These are phyloP conservation scores for Cynanchum wilfordii DNA, from an alignment of 257 asterid species.

Conservation along the genomic window DNA sequence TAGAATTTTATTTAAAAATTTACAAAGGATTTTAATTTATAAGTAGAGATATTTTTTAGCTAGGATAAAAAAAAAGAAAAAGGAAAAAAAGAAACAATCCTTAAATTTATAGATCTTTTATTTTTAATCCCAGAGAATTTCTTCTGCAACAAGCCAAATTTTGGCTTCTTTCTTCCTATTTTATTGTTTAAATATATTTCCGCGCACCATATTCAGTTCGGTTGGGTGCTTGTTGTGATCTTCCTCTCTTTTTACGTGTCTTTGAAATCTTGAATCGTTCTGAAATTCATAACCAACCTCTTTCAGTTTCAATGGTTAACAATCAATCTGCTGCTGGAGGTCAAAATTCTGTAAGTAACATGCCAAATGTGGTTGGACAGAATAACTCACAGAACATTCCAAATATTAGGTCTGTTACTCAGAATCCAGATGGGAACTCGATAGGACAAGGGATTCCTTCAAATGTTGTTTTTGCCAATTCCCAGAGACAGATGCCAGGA, in stretches of 20 bases:
- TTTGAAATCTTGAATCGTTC: constrained; percentile 36
- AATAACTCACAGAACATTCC: constrained; percentile 69
- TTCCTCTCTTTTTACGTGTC: not conserved
- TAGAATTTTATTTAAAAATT: too few species aligned
- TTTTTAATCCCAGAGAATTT: too few species aligned
- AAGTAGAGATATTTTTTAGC: too few species aligned
- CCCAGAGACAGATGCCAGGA: constrained; percentile 74
- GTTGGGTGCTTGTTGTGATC: not conserved
- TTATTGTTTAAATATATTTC: too few species aligned
- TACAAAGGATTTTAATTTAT: too few species aligned
- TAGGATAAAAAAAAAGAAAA: too few species aligned
- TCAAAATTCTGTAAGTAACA: constrained; percentile 56
- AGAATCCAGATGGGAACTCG: constrained; percentile 52
- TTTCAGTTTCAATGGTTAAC: constrained; percentile 47
- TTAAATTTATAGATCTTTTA: too few species aligned
- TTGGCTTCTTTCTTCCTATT: too few species aligned
- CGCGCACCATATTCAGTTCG: too few species aligned
- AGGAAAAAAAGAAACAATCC: too few species aligned
- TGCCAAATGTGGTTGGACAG: constrained; percentile 64
- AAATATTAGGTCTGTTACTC: constrained; percentile 51
- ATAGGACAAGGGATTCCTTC: constrained; percentile 74
- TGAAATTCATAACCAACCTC: constrained; percentile 71
- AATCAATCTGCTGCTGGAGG: constrained; percentile 68
- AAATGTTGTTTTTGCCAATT: constrained; percentile 61
- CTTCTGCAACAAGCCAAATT: too few species aligned